Evolutionary conservation across 768 basidiomycete species (phyloP).

Genomic region (Galerina marginata): DNA sequence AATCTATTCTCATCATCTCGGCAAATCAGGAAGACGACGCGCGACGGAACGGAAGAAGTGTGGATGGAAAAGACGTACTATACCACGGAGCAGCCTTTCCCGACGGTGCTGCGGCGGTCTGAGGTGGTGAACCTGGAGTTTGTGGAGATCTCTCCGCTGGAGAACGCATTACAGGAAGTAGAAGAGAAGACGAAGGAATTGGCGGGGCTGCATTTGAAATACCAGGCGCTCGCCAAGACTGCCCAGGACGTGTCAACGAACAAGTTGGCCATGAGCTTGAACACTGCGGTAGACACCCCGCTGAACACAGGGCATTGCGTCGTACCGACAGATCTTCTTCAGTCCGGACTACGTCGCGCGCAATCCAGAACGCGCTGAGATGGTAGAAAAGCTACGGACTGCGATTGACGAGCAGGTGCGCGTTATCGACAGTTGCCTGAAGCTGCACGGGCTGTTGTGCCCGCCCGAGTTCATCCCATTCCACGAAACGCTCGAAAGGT

Average conservation of each 20-base stretch:
- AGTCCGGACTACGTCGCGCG: conserved; percentile 66
- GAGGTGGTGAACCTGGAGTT: conserved; percentile 77
- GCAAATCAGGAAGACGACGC: conserved; percentile 64
- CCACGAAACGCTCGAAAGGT: conserved; percentile 86
- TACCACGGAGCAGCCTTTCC: conserved; percentile 88
- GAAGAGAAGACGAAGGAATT: conserved; percentile 82
- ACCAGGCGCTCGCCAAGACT: conserved; percentile 80
- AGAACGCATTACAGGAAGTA: conserved; percentile 83
- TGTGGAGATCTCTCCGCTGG: conserved; percentile 84
- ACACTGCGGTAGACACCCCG: conserved; percentile 85
- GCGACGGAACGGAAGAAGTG: conserved; percentile 71
- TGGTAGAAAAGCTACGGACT: conserved; percentile 72
- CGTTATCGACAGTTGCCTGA: conserved; percentile 83
- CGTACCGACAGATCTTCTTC: conserved; percentile 81
- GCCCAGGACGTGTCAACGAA: conserved; percentile 77
- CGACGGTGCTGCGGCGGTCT: conserved; percentile 88
- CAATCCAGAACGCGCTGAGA: conserved; percentile 71
- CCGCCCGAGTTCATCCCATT: conserved; percentile 90
- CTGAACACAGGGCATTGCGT: conserved; percentile 77
- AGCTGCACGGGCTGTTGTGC: conserved; percentile 82
- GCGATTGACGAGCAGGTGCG: conserved; percentile 88
- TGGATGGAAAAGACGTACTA: conserved; percentile 92
- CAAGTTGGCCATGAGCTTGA: conserved; percentile 84
- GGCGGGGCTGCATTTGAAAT: conserved; percentile 67
- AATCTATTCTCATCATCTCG: conserved; percentile 82